Evolutionary conservation across 2,329 filamentous ascomycete genomes (phyloP).

Genomic region (Calonectria pteridis): DNA sequence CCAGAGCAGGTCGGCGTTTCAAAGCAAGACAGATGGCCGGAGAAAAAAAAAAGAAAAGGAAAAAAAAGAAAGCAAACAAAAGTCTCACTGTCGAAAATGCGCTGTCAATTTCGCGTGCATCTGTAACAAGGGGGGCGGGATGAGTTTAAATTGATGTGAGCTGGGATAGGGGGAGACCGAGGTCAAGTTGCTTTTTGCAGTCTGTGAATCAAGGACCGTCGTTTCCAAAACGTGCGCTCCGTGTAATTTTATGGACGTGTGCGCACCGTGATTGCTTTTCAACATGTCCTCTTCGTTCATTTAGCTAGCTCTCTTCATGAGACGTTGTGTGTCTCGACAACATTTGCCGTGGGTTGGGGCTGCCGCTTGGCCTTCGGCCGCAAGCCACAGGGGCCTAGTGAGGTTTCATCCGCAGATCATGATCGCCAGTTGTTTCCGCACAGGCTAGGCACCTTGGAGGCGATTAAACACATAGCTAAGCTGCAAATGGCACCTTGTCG

Average conservation of each 20-base stretch:
- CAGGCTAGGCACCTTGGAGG: not conserved
- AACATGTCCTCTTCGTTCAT: not conserved
- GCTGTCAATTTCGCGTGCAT: not conserved
- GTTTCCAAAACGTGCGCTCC: not conserved
- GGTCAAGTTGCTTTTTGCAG: constrained; percentile 7
- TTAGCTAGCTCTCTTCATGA: constrained; percentile 13
- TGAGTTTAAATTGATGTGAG: not conserved
- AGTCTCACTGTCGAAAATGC: not conserved
- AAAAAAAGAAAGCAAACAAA: not conserved
- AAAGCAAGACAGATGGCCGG: not conserved
- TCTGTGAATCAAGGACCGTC: constrained; percentile 3
- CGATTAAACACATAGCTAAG: not conserved
- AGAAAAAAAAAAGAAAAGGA: not conserved
- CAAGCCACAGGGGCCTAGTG: constrained; percentile 7
- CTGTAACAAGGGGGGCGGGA: not conserved
- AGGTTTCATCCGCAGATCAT: constrained; percentile 23
- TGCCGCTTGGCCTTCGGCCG: not conserved
- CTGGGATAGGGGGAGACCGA: not conserved
- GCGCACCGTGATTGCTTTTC: constrained; percentile 4
- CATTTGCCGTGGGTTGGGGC: not conserved
- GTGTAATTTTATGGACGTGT: not conserved
- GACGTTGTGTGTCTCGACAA: constrained; percentile 2
- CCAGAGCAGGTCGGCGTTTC: constrained; percentile 2
- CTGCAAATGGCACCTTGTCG: not conserved
- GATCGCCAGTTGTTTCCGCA: constrained; percentile 12